Percentiles rank a stretch among this genome's conserved stretches.
These are phyloP conservation scores for Pseudophaeomoniella oleicola DNA, from an alignment of 2,329 filamentous ascomycete genomes.

Conservation along the genomic window DNA sequence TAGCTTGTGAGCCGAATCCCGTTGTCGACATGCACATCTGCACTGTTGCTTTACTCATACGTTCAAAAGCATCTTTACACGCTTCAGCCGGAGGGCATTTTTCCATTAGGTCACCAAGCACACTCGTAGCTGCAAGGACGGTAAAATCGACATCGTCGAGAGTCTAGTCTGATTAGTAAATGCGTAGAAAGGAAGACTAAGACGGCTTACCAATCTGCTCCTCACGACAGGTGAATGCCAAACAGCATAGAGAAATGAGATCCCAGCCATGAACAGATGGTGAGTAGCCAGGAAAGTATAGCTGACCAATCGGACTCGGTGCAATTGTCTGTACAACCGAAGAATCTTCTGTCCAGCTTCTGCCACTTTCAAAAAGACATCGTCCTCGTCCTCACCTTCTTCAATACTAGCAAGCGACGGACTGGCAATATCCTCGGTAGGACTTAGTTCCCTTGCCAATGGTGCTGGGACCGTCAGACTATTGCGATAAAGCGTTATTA, in stretches of 20 bases:
- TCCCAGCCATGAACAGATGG: slow-evolving; percentile 91
- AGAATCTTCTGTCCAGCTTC: slow-evolving; percentile 89
- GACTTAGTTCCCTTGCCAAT: slow-evolving; percentile 61
- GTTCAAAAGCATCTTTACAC: slow-evolving; percentile 84
- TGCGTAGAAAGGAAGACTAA: slow-evolving; percentile 3
- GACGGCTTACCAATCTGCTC: slow-evolving; percentile 57
- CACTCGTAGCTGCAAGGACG: slow-evolving; percentile 80
- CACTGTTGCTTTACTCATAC: slow-evolving; percentile 88
- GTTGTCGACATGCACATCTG: slow-evolving; percentile 86
- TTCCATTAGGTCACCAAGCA: slow-evolving; percentile 79
- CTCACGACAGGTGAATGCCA: slow-evolving; percentile 90
- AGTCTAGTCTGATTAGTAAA: slow-evolving; percentile 29
- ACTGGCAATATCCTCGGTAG: slow-evolving; percentile 43
- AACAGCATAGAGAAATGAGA: slow-evolving; percentile 91
- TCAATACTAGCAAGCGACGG: slow-evolving; percentile 32
- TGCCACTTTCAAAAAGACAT: slow-evolving; percentile 86
- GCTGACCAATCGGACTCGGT: slow-evolving; percentile 78
- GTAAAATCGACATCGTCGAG: slow-evolving; percentile 98
- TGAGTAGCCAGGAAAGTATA: slow-evolving; percentile 94
- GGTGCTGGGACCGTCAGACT: slow-evolving; percentile 74
- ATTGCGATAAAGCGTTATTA: slow-evolving; percentile 91
- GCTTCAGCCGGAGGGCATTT: slow-evolving; percentile 93
- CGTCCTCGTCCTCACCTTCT: slow-evolving; percentile 59
- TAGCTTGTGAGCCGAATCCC: slow-evolving; percentile 49
- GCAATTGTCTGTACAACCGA: slow-evolving; percentile 77